These are phyloP conservation scores for Aspergillus carbonarius DNA, from an alignment of 2,329 filamentous ascomycete species.

Conservation along the genomic window DNA sequence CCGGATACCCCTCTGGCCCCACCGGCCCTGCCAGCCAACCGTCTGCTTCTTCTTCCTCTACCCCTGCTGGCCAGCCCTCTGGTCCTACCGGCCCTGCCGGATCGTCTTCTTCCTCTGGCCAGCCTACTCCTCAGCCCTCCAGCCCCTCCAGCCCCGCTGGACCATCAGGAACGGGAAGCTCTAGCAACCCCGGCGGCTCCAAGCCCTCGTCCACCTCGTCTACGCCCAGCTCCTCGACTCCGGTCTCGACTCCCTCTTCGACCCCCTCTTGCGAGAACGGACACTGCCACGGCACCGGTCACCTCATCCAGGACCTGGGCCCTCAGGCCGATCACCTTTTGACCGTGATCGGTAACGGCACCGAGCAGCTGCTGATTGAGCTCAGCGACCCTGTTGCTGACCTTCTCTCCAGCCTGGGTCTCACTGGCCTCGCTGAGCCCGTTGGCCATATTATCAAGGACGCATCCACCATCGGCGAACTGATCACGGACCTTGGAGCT, in stretches of 20 bases:
- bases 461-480: slow-evolving; percentile 27
- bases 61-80: too few relatives aligned
- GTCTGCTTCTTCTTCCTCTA: too few relatives aligned
- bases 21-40: background rate
- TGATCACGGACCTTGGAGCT: slow-evolving; percentile 23
- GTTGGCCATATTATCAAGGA: slow-evolving; percentile 28
- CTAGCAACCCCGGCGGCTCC: background rate
- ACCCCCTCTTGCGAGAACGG: slow-evolving; percentile 12
- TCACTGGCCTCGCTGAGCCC: slow-evolving; percentile 26
- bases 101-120: background rate
- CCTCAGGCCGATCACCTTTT: slow-evolving; percentile 33
- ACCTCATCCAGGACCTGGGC: slow-evolving; percentile 32
- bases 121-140: background rate
- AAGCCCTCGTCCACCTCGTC: background rate
- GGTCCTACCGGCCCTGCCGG: background rate
- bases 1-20: background rate
- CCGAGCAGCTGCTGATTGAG: slow-evolving; percentile 30
- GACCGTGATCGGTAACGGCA: slow-evolving; percentile 29
- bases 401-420: slow-evolving; percentile 30
- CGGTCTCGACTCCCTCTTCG: background rate
- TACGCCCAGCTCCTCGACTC: background rate
- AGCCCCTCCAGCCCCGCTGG: background rate
- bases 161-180: background rate
- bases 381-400: slow-evolving; percentile 27
- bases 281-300: slow-evolving; percentile 24